These are phyloP conservation scores for Novymonas esmeraldas DNA, from an alignment of 208 protist genomes.

Conservation along the genomic window DNA sequence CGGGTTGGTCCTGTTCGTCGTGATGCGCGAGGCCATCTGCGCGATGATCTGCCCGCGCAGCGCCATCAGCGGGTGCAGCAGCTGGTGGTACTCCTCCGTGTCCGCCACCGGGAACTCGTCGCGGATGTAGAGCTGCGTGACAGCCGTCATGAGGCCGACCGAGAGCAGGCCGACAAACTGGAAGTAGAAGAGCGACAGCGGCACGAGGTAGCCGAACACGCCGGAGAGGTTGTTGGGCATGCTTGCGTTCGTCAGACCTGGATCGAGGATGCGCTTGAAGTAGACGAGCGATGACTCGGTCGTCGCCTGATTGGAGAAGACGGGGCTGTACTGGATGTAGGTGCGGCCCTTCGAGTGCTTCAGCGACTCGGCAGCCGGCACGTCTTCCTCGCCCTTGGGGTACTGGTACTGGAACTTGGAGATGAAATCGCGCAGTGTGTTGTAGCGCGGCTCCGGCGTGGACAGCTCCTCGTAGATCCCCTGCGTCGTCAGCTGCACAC, in stretches of 20 bases:
- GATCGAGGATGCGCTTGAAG: slow-evolving; percentile 74
- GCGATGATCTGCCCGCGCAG: slow-evolving; percentile 77
- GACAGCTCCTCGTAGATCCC: slow-evolving; percentile 78
- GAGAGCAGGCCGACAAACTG: slow-evolving; percentile 81
- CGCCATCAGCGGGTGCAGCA: slow-evolving; percentile 61
- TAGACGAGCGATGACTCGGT: slow-evolving; percentile 69
- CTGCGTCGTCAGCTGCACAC: slow-evolving; percentile 45
- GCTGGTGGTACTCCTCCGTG: slow-evolving; percentile 69
- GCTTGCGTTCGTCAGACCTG: slow-evolving; percentile 47
- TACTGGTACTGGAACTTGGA: slow-evolving; percentile 32
- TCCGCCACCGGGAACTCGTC: slow-evolving; percentile 82
- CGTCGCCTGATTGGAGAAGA: slow-evolving; percentile 57
- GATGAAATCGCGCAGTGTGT: slow-evolving; percentile 72
- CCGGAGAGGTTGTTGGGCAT: slow-evolving; percentile 75
- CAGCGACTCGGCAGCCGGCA: slow-evolving; percentile 38
- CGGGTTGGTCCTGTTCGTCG: slow-evolving; percentile 32
- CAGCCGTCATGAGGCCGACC: slow-evolving; percentile 80
- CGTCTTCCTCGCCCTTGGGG: slow-evolving; percentile 29
- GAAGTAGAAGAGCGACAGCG: slow-evolving; percentile 84
- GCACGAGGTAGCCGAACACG: slow-evolving; percentile 79
- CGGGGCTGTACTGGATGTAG: slow-evolving; percentile 81
- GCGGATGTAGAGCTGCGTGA: slow-evolving; percentile 85
- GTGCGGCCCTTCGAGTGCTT: slow-evolving; percentile 83
- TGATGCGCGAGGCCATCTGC: slow-evolving; percentile 69
- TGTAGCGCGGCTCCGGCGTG: slow-evolving; percentile 39